A percentile compares a stretch with the other conserved stretches of the same genome.
Conservation (phyloP, 345 rosid genomes). For the Pistacia vera region DNA sequence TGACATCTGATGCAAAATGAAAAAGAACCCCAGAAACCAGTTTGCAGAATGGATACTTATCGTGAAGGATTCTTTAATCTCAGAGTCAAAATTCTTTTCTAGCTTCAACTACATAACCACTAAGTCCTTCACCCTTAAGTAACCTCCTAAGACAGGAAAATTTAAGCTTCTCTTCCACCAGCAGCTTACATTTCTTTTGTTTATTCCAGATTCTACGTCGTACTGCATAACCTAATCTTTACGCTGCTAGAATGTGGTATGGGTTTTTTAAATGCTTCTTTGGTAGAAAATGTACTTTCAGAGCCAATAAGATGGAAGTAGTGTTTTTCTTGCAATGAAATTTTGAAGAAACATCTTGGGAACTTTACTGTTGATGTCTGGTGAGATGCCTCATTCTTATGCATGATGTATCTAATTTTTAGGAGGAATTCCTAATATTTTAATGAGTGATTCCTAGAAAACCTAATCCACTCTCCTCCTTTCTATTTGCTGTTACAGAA, state of each 20-base stretch:
- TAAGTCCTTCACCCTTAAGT: not conserved
- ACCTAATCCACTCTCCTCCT: not conserved
- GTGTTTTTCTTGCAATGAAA: no score
- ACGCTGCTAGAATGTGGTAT: not conserved
- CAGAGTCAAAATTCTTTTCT: not conserved
- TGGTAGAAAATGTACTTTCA: not conserved
- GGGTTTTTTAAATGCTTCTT: not conserved
- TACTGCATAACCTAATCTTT: not conserved
- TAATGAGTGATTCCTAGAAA: not conserved
- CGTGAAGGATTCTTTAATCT: not conserved
- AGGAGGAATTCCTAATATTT: not conserved
- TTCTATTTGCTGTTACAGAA: not conserved
- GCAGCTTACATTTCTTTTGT: not conserved
- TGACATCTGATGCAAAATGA: constrained; percentile 1
- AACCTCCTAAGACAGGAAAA: not conserved
- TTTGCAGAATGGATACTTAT: no score
- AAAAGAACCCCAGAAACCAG: not conserved
- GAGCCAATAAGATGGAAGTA: not conserved
- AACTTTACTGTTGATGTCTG: no score
- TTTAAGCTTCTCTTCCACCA: not conserved
- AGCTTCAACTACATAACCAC: not conserved
- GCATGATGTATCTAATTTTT: not conserved
- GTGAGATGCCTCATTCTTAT: not conserved
- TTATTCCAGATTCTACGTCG: not conserved
- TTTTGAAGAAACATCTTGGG: no score